A percentile compares a stretch with the other conserved stretches of the same genome.
phyloP scores from a whole-genome alignment of 768 basidiomycete genomes.

The Lentinula boryana region DNA sequence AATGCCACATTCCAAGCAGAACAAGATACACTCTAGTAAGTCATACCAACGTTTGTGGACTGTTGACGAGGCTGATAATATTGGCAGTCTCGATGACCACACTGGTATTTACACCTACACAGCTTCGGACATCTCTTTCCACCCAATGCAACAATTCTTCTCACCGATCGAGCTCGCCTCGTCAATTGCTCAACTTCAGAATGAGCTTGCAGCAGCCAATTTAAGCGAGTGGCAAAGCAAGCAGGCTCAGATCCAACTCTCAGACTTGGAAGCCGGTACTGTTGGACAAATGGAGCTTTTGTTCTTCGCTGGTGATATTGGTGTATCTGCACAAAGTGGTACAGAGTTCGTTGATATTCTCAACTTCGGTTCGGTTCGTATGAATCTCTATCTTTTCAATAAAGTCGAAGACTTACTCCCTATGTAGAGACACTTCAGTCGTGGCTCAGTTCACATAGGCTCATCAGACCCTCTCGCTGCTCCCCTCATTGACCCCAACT shows the following conservation, averaged over 20 bases:
- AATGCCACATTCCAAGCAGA: conserved; percentile 2
- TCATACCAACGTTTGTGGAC: background rate
- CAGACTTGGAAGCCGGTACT: background rate
- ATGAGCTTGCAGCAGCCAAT: background rate
- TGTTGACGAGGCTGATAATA: background rate
- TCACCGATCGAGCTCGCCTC: background rate
- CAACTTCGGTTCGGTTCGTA: background rate
- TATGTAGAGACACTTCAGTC: conserved; percentile 1
- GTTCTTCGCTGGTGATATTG: background rate
- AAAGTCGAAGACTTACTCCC: background rate
- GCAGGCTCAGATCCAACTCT: background rate
- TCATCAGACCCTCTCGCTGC: conserved; percentile 14
- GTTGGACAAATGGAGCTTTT: conserved; percentile 2
- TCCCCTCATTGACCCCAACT: conserved; percentile 18
- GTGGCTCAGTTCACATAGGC: conserved; percentile 9
- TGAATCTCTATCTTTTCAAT: background rate
- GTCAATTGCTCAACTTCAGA: background rate
- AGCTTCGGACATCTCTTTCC: background rate
- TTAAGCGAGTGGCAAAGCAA: background rate
- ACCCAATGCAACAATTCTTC: conserved; percentile 1
- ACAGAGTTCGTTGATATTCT: background rate
- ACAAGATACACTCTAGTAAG: conserved; percentile 2
- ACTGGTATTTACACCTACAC: conserved; percentile 1
- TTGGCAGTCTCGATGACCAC: background rate
- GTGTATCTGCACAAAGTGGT: background rate